Evolutionary conservation across 768 basidiomycete species (phyloP).

Genomic region (Chalciporus piperatus): DNA sequence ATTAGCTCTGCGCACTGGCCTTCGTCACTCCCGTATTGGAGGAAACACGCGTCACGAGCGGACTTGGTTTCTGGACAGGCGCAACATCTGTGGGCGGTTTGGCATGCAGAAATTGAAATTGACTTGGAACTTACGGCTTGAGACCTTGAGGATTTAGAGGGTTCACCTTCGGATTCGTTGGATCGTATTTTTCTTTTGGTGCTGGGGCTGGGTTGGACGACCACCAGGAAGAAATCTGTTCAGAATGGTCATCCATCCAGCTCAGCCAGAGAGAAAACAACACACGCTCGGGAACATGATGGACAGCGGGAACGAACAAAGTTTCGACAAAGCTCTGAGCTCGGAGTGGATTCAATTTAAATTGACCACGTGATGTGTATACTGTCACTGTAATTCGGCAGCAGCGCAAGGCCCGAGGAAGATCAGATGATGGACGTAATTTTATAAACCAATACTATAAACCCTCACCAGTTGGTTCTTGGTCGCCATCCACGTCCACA

Average conservation of each 20-base stretch:
- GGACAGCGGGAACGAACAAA: neutral
- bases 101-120: too few relatives aligned
- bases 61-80: constrained; percentile 94
- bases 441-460: too few relatives aligned
- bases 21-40: constrained; percentile 61
- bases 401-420: too few relatives aligned
- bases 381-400: too few relatives aligned
- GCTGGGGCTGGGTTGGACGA: constrained; percentile 33
- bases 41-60: constrained; percentile 91
- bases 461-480: too few relatives aligned
- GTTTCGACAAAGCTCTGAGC: too few relatives aligned
- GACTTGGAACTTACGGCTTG: constrained; percentile 64
- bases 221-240: constrained; percentile 57
- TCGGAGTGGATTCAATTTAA: too few relatives aligned
- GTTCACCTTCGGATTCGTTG: constrained; percentile 77
- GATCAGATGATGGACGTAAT: too few relatives aligned
- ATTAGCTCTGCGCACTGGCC: constrained; percentile 82
- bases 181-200: constrained; percentile 53
- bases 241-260: neutral
- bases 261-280: neutral
- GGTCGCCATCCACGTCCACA: neutral
- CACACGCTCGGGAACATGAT: constrained; percentile 45
- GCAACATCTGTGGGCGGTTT: constrained; percentile 65
- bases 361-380: neutral
- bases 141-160: constrained; percentile 92